Conservation (phyloP, 305 asterid species). For the Fraxinus ornus region DNA sequence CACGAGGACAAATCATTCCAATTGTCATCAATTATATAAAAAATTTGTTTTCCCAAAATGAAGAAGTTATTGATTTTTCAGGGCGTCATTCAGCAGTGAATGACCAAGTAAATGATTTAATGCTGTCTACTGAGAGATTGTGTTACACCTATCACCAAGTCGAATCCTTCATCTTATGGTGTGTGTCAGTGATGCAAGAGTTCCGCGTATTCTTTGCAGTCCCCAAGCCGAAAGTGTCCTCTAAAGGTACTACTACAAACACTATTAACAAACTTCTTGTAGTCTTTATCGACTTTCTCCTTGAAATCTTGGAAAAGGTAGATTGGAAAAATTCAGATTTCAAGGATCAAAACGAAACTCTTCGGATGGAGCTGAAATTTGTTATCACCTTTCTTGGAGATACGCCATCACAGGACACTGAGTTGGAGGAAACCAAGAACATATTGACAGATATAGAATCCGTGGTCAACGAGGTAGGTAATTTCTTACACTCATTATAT, state of each 20-base stretch:
- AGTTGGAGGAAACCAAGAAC: background rate
- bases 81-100: background rate
- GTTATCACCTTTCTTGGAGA: background rate
- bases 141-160: background rate
- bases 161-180: background rate
- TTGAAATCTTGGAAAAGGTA: background rate
- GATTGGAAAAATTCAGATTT: background rate
- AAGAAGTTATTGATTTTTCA: background rate
- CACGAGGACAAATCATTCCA: background rate
- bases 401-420: background rate
- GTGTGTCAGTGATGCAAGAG: background rate
- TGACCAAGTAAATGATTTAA: background rate
- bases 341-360: background rate
- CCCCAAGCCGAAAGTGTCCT: background rate
- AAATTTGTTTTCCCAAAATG: background rate
- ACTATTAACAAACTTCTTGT: background rate
- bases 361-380: conserved; percentile 9
- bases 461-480: background rate
- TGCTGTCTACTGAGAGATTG: background rate
- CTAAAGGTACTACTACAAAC: background rate
- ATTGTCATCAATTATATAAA: background rate
- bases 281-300: background rate
- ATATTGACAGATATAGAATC: background rate
- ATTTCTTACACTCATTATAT: background rate
- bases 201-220: background rate